Percentiles rank a stretch among this genome's conserved stretches.
These are phyloP conservation scores for Cercospora canescens DNA, from an alignment of 2,329 filamentous ascomycete species.

Conservation along the genomic window DNA sequence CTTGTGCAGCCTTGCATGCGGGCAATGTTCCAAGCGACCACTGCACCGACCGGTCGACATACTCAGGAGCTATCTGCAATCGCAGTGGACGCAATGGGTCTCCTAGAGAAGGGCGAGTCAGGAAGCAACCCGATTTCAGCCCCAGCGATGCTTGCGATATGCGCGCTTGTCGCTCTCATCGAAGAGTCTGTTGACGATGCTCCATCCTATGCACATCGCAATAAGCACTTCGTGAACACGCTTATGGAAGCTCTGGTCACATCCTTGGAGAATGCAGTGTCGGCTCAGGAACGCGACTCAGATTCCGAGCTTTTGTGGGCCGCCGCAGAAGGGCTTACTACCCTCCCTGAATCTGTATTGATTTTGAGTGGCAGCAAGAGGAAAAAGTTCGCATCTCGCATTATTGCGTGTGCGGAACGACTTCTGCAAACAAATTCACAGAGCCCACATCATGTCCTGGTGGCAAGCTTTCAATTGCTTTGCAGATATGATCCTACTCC, in stretches of 20 bases:
- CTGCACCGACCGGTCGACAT: neutral
- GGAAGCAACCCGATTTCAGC: neutral
- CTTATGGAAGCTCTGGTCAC: neutral
- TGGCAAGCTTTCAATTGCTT: constrained; percentile 1
- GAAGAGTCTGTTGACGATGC: neutral
- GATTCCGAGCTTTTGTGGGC: neutral
- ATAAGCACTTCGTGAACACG: neutral
- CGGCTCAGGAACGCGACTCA: neutral
- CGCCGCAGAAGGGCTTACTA: neutral
- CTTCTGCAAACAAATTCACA: neutral
- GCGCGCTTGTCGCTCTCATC: neutral
- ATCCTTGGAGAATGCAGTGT: neutral
- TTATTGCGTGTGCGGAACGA: neutral
- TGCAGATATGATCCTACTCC: neutral
- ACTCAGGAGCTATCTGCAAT: neutral
- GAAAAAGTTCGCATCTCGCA: neutral
- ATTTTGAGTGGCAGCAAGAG: neutral
- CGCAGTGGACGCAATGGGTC: neutral
- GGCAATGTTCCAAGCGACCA: neutral
- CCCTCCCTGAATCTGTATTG: neutral
- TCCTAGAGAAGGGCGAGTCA: neutral
- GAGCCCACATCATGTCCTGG: neutral
- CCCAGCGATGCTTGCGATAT: neutral
- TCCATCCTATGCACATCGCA: neutral
- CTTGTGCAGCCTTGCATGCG: neutral